Percentiles rank a stretch among this genome's conserved stretches.
Evolutionary conservation across 306 rosid genomes (phyloP).

Genomic region (Glycine tomentella): DNA sequence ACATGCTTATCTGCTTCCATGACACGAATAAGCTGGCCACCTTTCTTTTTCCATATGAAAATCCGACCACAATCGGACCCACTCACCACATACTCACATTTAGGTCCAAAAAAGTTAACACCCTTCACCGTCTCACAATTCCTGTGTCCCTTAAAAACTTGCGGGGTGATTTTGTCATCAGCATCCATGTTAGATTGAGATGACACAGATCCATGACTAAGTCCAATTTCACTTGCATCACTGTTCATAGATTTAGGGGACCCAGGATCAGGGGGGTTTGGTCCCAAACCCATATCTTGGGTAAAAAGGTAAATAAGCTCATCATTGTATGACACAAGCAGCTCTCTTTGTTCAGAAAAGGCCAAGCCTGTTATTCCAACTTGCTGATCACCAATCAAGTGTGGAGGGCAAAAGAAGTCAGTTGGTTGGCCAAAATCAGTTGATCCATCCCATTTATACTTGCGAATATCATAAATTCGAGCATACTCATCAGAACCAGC

Average conservation of each 20-base stretch:
- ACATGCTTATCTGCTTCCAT: slow-evolving; percentile 85
- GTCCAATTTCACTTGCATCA: slow-evolving; percentile 68
- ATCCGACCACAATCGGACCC: slow-evolving; percentile 99
- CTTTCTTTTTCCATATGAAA: slow-evolving; percentile 90
- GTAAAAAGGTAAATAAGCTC: slow-evolving; percentile 87
- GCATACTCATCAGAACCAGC: slow-evolving; percentile 87
- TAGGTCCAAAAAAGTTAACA: slow-evolving; percentile 91
- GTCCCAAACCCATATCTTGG: slow-evolving; percentile 86
- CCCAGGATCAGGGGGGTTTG: slow-evolving; percentile 59
- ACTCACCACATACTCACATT: slow-evolving; percentile 89
- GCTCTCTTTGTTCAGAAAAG: slow-evolving; percentile 92
- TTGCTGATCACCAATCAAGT: slow-evolving; percentile 63
- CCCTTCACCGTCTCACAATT: slow-evolving; percentile 89
- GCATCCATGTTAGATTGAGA: slow-evolving; percentile 57
- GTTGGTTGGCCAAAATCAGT: slow-evolving; percentile 71
- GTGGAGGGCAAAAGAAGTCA: slow-evolving; percentile 78
- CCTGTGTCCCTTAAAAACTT: slow-evolving; percentile 86
- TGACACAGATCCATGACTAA: slow-evolving; percentile 46
- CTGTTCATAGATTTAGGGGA: slow-evolving; percentile 58
- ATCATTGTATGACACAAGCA: slow-evolving; percentile 84
- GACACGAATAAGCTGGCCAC: slow-evolving; percentile 87
- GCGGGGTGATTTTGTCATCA: slow-evolving; percentile 62
- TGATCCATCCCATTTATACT: slow-evolving; percentile 79
- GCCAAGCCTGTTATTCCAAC: slow-evolving; percentile 98
- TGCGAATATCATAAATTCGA: slow-evolving; percentile 89